These are phyloP conservation scores for Diaporthe eres DNA, from an alignment of 2,329 filamentous ascomycete species.

Conservation along the genomic window DNA sequence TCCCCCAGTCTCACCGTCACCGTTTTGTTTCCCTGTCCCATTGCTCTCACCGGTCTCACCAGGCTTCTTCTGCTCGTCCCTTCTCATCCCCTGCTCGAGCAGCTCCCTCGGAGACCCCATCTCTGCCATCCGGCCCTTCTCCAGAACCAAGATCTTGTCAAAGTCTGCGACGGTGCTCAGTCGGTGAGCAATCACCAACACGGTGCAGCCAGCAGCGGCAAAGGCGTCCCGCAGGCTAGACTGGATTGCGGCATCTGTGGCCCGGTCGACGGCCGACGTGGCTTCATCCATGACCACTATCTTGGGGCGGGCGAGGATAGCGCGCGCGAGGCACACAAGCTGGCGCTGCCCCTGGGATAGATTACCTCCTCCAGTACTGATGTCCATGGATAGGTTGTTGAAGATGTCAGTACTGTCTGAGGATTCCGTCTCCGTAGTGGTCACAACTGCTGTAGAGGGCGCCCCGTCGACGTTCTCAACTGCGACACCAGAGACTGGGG, in stretches of 20 bases:
- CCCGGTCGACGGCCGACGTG: slow-evolving; percentile 66
- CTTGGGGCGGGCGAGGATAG: slow-evolving; percentile 57
- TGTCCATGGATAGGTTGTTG: slow-evolving; percentile 50
- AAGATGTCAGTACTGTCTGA: slow-evolving; percentile 48
- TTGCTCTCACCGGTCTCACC: background rate
- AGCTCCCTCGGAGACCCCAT: slow-evolving; percentile 55
- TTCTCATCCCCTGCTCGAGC: slow-evolving; percentile 54
- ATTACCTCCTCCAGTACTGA: slow-evolving; percentile 52
- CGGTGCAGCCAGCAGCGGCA: slow-evolving; percentile 67
- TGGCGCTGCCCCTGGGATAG: slow-evolving; percentile 64
- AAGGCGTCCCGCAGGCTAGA: slow-evolving; percentile 63
- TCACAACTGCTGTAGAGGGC: slow-evolving; percentile 18
- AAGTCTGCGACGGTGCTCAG: slow-evolving; percentile 65
- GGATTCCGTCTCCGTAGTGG: slow-evolving; percentile 32
- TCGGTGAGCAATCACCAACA: slow-evolving; percentile 59
- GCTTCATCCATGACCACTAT: slow-evolving; percentile 60
- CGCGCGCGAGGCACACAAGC: slow-evolving; percentile 63
- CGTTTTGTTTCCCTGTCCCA: slow-evolving; percentile 36
- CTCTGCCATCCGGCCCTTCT: slow-evolving; percentile 62
- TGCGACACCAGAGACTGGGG: background rate
- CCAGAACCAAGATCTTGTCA: slow-evolving; percentile 64
- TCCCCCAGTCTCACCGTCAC: slow-evolving; percentile 4
- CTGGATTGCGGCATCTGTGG: slow-evolving; percentile 71
- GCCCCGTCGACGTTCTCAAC: slow-evolving; percentile 31
- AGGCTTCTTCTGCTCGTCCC: slow-evolving; percentile 39